These are phyloP conservation scores for Phragmites australis DNA, from an alignment of 176 grass and related monocot species.

Conservation along the genomic window DNA sequence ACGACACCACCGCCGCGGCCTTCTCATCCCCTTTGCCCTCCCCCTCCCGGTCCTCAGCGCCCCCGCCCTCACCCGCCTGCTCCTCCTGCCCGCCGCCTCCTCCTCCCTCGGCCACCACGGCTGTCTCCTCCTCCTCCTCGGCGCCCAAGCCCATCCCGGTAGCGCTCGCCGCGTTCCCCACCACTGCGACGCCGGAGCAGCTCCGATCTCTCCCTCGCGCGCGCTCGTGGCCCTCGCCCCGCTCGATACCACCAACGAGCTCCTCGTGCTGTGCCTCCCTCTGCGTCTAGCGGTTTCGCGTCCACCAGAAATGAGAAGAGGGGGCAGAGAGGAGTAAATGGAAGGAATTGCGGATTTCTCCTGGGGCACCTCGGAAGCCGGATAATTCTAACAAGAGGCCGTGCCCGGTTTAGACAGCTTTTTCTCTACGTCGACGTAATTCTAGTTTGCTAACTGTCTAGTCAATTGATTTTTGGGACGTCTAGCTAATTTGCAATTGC, in stretches of 20 bases:
- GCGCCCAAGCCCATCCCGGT: constrained; percentile 39
- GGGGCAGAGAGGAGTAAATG: neutral
- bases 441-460: neutral
- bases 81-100: neutral
- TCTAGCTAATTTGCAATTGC: rapidly evolving
- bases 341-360: neutral
- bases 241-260: constrained; percentile 18
- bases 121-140: constrained; percentile 38
- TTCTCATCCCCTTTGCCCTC: neutral
- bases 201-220: neutral
- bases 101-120: neutral
- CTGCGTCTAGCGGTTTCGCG: constrained; percentile 20
- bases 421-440: neutral
- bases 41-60: neutral
- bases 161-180: constrained; percentile 48
- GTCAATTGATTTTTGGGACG: too few species aligned
- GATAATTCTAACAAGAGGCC: neutral
- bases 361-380: neutral
- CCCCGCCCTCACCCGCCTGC: neutral
- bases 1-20: constrained; percentile 36
- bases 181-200: constrained; percentile 16
- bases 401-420: neutral
- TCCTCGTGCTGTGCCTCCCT: constrained; percentile 17
- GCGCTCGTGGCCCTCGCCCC: neutral
- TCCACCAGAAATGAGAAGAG: constrained; percentile 31